Percentiles rank a stretch among this genome's conserved stretches.
phyloP scores from a whole-genome alignment of 371 early-diverging fungal species.

The Chytridium lagenaria region DNA sequence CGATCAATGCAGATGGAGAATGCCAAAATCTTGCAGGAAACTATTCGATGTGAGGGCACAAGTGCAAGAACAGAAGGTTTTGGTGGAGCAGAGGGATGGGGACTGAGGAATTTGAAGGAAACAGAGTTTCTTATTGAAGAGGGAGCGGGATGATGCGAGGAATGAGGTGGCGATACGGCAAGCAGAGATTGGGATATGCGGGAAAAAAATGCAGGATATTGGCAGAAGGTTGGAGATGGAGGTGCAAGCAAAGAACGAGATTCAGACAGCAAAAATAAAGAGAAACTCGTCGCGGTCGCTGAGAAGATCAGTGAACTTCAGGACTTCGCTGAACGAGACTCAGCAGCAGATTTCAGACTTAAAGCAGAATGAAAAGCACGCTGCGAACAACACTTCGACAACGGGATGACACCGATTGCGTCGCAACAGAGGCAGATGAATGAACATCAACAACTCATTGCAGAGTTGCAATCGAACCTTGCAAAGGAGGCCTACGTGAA shows the following conservation, averaged over 20 bases:
- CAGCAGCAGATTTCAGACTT: slow-evolving; percentile 44
- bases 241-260: slow-evolving; percentile 36
- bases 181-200: slow-evolving; percentile 27
- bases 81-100: slow-evolving; percentile 30
- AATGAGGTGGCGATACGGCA: slow-evolving; percentile 33
- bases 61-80: slow-evolving; percentile 32
- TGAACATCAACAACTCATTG: slow-evolving; percentile 35
- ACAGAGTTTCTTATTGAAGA: slow-evolving; percentile 27
- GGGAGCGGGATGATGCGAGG: slow-evolving; percentile 36
- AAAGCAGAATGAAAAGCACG: slow-evolving; percentile 41
- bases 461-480: slow-evolving; percentile 25
- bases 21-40: slow-evolving; percentile 33
- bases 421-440: slow-evolving; percentile 28
- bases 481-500: slow-evolving; percentile 30
- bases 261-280: slow-evolving; percentile 48
- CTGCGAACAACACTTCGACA: slow-evolving; percentile 43
- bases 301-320: slow-evolving; percentile 51
- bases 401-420: slow-evolving; percentile 38
- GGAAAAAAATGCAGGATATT: slow-evolving; percentile 37
- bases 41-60: slow-evolving; percentile 32
- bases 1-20: slow-evolving; percentile 38
- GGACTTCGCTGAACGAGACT: slow-evolving; percentile 40
- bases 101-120: slow-evolving; percentile 21
- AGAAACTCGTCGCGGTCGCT: slow-evolving; percentile 40
- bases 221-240: slow-evolving; percentile 39